Percentiles rank a stretch among this genome's conserved stretches.
These are phyloP conservation scores for Starmerella kuoi DNA, from an alignment of 805 yeast genomes.

Conservation along the genomic window DNA sequence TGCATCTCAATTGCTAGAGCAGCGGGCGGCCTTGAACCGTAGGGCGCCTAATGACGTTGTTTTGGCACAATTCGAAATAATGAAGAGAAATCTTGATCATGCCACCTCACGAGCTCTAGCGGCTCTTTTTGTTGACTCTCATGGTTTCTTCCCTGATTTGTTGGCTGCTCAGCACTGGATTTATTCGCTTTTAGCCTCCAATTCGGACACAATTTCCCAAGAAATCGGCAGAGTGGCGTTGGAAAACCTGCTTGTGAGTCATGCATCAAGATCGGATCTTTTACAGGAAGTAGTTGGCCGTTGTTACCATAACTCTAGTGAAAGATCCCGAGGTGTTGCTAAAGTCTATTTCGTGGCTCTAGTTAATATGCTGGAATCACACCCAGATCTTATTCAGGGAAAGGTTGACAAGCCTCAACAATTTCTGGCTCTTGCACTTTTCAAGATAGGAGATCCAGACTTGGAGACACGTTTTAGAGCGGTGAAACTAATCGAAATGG, in stretches of 20 bases:
- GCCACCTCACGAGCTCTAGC: slow-evolving; percentile 80
- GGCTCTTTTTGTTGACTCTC: slow-evolving; percentile 51
- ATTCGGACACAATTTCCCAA: slow-evolving; percentile 43
- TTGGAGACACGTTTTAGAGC: slow-evolving; percentile 60
- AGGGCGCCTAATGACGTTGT: slow-evolving; percentile 20
- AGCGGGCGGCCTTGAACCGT: slow-evolving; percentile 49
- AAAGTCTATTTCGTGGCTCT: slow-evolving; percentile 62
- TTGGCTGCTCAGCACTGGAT: slow-evolving; percentile 65
- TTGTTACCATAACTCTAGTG: slow-evolving; percentile 44
- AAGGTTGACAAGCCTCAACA: slow-evolving; percentile 41
- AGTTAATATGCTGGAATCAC: slow-evolving; percentile 47
- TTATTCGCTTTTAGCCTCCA: slow-evolving; percentile 47
- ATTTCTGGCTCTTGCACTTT: slow-evolving; percentile 59
- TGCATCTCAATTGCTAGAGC: slow-evolving; percentile 45
- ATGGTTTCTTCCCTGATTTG: slow-evolving; percentile 30
- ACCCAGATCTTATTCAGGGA: slow-evolving; percentile 29
- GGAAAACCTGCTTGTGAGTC: slow-evolving; percentile 49
- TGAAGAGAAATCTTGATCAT: slow-evolving; percentile 53
- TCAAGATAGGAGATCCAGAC: slow-evolving; percentile 65
- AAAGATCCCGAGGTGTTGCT: slow-evolving; percentile 36
- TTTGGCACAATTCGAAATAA: slow-evolving; percentile 47
- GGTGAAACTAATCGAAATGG: slow-evolving; percentile 49
- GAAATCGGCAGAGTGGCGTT: slow-evolving; percentile 61
- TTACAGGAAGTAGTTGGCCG: slow-evolving; percentile 52
- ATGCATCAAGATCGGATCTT: slow-evolving; percentile 41